These are phyloP conservation scores for Ceratocystis diversiconidia DNA, from an alignment of 2,329 filamentous ascomycete species.

Conservation along the genomic window DNA sequence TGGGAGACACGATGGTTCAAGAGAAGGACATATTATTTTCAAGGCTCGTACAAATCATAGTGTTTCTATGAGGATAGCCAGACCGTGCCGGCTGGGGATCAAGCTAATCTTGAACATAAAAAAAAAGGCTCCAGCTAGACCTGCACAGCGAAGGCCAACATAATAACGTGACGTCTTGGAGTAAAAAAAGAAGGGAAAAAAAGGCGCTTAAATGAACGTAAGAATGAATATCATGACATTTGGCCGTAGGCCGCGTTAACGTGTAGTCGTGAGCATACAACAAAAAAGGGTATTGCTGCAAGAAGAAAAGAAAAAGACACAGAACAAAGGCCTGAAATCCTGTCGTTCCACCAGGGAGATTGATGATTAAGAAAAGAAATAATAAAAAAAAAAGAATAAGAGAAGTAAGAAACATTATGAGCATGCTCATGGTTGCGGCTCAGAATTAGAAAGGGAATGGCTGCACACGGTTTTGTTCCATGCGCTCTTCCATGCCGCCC, in stretches of 20 bases:
- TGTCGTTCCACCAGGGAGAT: slow-evolving; percentile 12
- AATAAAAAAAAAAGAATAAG: slow-evolving; percentile 3
- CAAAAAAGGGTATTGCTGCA: not conserved
- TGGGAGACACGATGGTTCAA: not conserved
- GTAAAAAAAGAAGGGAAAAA: not conserved
- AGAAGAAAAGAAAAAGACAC: slow-evolving; percentile 5
- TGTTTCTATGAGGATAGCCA: not conserved
- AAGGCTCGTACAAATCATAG: not conserved
- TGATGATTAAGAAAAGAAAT: slow-evolving; percentile 15
- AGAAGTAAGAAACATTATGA: not conserved
- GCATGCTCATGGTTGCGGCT: not conserved
- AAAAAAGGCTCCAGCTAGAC: not conserved
- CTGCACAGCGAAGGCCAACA: slow-evolving; percentile 1
- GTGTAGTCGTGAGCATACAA: slow-evolving; percentile 12
- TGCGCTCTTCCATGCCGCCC: slow-evolving; percentile 48
- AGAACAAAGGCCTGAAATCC: slow-evolving; percentile 2
- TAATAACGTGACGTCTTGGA: not conserved
- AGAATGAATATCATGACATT: slow-evolving; percentile 16
- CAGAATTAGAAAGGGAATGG: slow-evolving; percentile 13
- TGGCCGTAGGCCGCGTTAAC: slow-evolving; percentile 14
- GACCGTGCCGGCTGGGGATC: not conserved
- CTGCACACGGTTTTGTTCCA: slow-evolving; percentile 23
- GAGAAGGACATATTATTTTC: not conserved
- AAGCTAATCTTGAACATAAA: not conserved
- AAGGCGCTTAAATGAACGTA: slow-evolving; percentile 6